Evolutionary conservation across 2,329 filamentous ascomycete species (phyloP), one percentile per base, ranked within the genome.

Genomic region (Seiridium unicorne): DNA sequence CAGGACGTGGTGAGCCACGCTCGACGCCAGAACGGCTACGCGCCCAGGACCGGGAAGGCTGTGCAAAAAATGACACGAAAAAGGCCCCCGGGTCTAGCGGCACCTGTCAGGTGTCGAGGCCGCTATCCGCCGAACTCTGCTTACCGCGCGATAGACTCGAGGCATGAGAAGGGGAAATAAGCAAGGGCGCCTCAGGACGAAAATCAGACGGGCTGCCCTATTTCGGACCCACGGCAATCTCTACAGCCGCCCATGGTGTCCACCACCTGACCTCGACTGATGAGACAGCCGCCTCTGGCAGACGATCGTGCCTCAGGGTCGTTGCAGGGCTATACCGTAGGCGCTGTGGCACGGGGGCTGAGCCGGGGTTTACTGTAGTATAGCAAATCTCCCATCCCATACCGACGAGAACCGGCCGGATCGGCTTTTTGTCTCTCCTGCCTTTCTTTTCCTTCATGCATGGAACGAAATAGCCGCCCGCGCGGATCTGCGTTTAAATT

Each of bases 171-270:
- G 44, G 18, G 44, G 47, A 46, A n/a, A 60, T 40, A 61, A 59
- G 62, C 60, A 58, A 66, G 6, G 18, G 34, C 64, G 60, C 49
- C 11, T 53, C 32, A 44, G 62, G 59, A 63, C 60, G 62, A 58
- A n/a, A 56, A 65, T 66, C 64, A 65, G 56, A 66, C 63, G 61
- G 62, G 51, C 60, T 61, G 55, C 53, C 54, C 44, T 36, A 26
- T 51, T 26, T 32, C 42, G 58, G 51, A 35, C 40, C 58, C n/a
- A 47, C 56, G 47, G 59, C 42, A 44, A 57, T 60, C 51, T 60
- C 59, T 61, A 58, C 60, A 64, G 57, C 62, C 63, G 64, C 64
- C 58, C 54, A 58, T 31, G 55, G 55, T 48, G 32, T 26, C 6
- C 40, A 57, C 34, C 42, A 47, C 42, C 42, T 57, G 40, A 57